These are phyloP conservation scores for Camellia japonica DNA, from an alignment of 148 eudicot species.

Conservation along the genomic window DNA sequence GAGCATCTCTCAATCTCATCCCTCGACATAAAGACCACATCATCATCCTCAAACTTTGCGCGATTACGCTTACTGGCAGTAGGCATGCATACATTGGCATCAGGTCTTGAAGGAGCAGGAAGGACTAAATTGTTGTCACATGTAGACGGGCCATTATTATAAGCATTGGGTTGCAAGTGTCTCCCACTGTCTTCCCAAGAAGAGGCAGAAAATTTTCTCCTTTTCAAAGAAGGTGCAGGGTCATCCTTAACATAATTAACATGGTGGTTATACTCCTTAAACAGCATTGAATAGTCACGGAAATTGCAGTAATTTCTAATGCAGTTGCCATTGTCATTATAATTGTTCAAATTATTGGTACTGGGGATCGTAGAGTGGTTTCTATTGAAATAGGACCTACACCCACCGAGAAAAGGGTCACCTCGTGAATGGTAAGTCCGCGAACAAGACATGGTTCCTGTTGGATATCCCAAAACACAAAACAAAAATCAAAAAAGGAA, in stretches of 20 bases:
- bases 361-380: constrained; percentile 16
- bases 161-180: constrained; percentile 30
- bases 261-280: constrained; percentile 25
- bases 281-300: constrained; percentile 32
- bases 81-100: constrained; percentile 34
- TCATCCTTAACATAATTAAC: constrained; percentile 29
- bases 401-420: constrained; percentile 42
- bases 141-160: constrained; percentile 20
- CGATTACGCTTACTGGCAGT: constrained; percentile 66
- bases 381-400: constrained; percentile 35
- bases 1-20: constrained; percentile 87
- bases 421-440: constrained; percentile 47
- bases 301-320: constrained; percentile 25
- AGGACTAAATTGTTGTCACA: constrained; percentile 21
- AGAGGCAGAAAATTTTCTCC: constrained; percentile 64
- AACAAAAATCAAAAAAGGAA: not conserved
- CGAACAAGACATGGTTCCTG: constrained; percentile 61
- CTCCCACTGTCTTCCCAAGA: constrained; percentile 43
- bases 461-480: not conserved
- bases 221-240: constrained; percentile 47
- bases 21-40: constrained; percentile 61
- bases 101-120: constrained; percentile 34
- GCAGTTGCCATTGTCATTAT: constrained; percentile 21
- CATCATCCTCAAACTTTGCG: constrained; percentile 52
- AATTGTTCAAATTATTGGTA: constrained; percentile 28